phyloP scores from a whole-genome alignment of 768 basidiomycete genomes.

The Glaciozyma martinii region DNA sequence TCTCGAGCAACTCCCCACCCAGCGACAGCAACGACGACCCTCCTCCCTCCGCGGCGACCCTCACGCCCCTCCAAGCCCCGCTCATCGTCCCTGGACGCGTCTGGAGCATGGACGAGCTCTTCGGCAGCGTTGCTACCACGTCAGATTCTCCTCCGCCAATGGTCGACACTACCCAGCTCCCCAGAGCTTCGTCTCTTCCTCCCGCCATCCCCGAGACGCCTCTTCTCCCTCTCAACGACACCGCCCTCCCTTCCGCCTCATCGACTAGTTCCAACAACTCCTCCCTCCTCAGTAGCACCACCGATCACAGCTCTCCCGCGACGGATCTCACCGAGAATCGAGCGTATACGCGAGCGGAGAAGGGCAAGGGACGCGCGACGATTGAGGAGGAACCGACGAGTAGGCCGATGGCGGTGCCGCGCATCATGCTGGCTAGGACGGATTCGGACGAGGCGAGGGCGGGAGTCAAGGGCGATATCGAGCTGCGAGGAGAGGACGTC shows the following conservation, averaged over 20 bases:
- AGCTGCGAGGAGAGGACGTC: slow-evolving; percentile 7
- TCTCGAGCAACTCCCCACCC: no score
- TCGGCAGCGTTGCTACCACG: not conserved
- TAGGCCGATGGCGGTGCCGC: slow-evolving; percentile 5
- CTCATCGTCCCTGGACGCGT: no score
- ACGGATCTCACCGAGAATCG: not conserved
- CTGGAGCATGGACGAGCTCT: no score
- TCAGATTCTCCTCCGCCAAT: not conserved
- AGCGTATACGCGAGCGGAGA: slow-evolving; percentile 1
- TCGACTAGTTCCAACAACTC: slow-evolving; percentile 1
- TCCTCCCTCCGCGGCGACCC: no score
- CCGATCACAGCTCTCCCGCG: slow-evolving; percentile 8
- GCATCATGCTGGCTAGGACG: slow-evolving; percentile 17
- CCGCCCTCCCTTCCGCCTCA: not conserved
- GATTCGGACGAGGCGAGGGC: slow-evolving; percentile 17
- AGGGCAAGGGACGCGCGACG: slow-evolving; percentile 2
- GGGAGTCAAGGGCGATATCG: slow-evolving; percentile 14
- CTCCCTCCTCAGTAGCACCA: slow-evolving; percentile 7
- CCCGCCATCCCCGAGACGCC: not conserved
- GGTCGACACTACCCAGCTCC: not conserved
- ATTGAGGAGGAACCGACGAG: not conserved
- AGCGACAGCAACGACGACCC: no score
- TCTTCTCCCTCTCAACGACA: not conserved
- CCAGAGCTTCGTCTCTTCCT: not conserved
- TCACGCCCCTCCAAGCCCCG: no score